phyloP scores from a whole-genome alignment of 2,329 filamentous ascomycete genomes.

The Nemania sp. region DNA sequence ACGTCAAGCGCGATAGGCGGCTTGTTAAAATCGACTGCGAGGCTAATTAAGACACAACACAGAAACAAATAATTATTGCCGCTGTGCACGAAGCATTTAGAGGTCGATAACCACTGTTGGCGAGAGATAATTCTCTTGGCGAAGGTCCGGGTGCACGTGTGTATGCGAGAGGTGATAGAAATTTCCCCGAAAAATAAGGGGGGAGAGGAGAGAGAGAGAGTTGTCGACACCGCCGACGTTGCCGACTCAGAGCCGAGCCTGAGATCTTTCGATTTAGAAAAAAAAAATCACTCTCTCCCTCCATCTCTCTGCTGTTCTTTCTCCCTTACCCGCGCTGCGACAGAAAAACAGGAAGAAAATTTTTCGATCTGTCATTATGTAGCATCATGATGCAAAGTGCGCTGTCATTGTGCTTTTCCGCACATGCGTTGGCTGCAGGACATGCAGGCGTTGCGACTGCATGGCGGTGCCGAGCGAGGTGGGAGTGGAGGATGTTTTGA shows the following conservation, averaged over 20 bases:
- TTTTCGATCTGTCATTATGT: conserved; percentile 10
- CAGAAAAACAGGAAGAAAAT: not conserved
- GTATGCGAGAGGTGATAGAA: not conserved
- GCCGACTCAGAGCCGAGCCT: not conserved
- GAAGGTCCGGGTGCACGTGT: not conserved
- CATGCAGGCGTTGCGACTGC: not conserved
- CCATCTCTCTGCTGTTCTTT: not conserved
- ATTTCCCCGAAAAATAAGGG: not conserved
- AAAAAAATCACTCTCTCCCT: not conserved
- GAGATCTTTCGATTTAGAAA: not conserved
- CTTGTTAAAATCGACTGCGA: not conserved
- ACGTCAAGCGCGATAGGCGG: conserved; percentile 19
- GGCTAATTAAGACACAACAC: not conserved
- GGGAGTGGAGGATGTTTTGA: not conserved
- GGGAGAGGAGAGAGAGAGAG: not conserved
- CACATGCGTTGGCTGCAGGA: not conserved
- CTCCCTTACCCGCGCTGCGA: not conserved
- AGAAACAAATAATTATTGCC: no score
- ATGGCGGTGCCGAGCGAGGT: not conserved
- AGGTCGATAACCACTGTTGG: no score
- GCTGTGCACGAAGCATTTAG: no score
- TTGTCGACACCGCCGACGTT: not conserved
- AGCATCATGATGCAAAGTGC: conserved; percentile 14
- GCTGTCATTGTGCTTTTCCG: conserved; percentile 1
- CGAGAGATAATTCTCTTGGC: not conserved